These are phyloP conservation scores for Russula brevipes DNA, from an alignment of 768 basidiomycete species.

Conservation along the genomic window DNA sequence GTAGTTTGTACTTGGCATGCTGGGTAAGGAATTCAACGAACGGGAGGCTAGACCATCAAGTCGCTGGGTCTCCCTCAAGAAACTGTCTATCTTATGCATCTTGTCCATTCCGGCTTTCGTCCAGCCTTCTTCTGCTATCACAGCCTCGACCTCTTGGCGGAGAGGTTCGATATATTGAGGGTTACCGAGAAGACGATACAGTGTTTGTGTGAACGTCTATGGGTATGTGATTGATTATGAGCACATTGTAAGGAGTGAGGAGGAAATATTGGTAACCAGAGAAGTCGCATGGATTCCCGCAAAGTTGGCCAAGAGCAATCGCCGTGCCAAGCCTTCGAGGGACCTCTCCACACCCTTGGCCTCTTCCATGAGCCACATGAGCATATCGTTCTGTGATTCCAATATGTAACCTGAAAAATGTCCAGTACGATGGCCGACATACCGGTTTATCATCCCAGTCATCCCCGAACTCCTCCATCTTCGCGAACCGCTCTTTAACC, in stretches of 20 bases:
- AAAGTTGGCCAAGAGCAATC: conserved; percentile 33
- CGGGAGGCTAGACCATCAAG: no score
- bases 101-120: no score
- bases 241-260: neutral
- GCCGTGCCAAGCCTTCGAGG: conserved; percentile 31
- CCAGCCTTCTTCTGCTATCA: no score
- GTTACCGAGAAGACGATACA: conserved; percentile 31
- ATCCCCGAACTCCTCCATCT: conserved; percentile 5
- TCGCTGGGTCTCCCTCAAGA: no score
- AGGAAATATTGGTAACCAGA: conserved; percentile 22
- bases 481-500: no score
- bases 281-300: conserved; percentile 35
- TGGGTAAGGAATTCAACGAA: no score
- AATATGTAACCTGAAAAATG: neutral
- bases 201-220: conserved; percentile 30
- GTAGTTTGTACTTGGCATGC: neutral
- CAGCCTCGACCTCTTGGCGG: conserved; percentile 15
- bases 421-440: neutral
- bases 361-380: conserved; percentile 43
- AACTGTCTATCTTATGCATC: no score
- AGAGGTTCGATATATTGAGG: conserved; percentile 29
- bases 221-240: neutral
- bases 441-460: conserved; percentile 29
- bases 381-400: neutral
- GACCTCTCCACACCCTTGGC: conserved; percentile 34